Base-by-base conservation (phyloP, 2,329 filamentous ascomycete genomes). In the Aureobasidium sp. region DNA sequence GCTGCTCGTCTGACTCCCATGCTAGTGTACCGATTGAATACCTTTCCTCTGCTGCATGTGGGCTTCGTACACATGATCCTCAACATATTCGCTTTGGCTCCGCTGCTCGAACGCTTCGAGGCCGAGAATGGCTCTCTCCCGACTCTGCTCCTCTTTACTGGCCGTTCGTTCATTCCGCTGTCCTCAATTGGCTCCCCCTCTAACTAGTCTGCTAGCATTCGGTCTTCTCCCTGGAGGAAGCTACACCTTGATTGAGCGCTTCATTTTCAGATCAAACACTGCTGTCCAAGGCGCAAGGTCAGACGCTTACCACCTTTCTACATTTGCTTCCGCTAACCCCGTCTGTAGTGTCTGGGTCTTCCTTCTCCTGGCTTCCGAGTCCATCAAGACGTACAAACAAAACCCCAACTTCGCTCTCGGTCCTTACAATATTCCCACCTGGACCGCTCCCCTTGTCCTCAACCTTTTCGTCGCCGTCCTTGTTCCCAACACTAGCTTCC, bases 51-150 rank as follows among this genome's bases (percentile, higher is more conserved):
- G 62, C 85, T 97, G 64, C 94, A 99, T 72, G 75, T 85, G 48
- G 88, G 88, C 68, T 82, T 95, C 72, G 79, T 96, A 68, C 94
- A 97, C 75, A 82, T 87, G 64, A 70, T 92, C 59, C 78, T 95
- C 71, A 96, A 97, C 75, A 73, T 91, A 27, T 58, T 95, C 65
- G 89, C 91, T 24, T 74, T 97, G 65, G 86, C 87, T 42, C 94
- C 94, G n/a, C 79, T 99, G 57, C 78, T 99, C 73, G 93, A 97
- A 75, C 85, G 92, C 64, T 99, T 97, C 74, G 94, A 99, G 77
- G 83, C 85, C 65, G 93, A 97, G 73, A 86, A 95, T 74, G 94
- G 94, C 58, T 97, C 93, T 8, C 79, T 97, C 70, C 90, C 90
- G 29, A 88, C 91, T n/a, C 73, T 96, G 65, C 85, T 90, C 39